Evolutionary conservation across 495 filamentous ascomycete species (phyloP).

Genomic region (Pyrenula aspistea): DNA sequence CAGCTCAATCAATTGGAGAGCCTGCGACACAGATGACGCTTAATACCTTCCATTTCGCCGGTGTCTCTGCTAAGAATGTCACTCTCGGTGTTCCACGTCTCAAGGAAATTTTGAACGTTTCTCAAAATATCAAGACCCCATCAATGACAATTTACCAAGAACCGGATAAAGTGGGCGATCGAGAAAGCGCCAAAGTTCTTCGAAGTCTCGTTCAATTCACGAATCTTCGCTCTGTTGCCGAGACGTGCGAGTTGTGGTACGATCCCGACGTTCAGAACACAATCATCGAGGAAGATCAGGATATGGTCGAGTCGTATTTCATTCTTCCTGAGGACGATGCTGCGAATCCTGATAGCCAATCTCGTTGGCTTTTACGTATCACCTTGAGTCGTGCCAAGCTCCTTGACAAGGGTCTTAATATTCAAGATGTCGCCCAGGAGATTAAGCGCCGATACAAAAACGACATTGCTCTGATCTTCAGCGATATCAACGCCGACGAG

Average conservation of each 20-base stretch:
- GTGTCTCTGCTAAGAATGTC: constrained; percentile 99
- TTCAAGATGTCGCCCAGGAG: constrained; percentile 81
- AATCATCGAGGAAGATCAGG: constrained; percentile 71
- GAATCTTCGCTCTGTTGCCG: constrained; percentile 81
- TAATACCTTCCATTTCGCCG: constrained; percentile 99
- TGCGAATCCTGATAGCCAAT: constrained; percentile 64
- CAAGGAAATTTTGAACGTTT: constrained; percentile 98
- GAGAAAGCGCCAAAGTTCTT: constrained; percentile 74
- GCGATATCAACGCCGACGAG: constrained; percentile 93
- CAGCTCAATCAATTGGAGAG: constrained; percentile 96
- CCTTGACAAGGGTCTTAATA: constrained; percentile 83
- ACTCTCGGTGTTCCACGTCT: constrained; percentile 97
- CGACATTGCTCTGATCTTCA: constrained; percentile 88
- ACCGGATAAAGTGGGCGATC: constrained; percentile 37
- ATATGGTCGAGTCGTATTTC: constrained; percentile 96
- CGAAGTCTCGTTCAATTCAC: constrained; percentile 89
- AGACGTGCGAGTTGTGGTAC: constrained; percentile 91
- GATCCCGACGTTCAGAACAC: constrained; percentile 84
- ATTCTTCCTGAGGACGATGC: constrained; percentile 75
- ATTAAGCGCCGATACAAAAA: constrained; percentile 81
- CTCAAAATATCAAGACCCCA: constrained; percentile 95
- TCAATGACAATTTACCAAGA: constrained; percentile 91
- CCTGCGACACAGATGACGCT: constrained; percentile 98
- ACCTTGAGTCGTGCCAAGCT: constrained; percentile 86
- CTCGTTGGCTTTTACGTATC: constrained; percentile 89